Conservation (phyloP, 2,329 filamentous ascomycete genomes). For the Truncatella angustata region DNA sequence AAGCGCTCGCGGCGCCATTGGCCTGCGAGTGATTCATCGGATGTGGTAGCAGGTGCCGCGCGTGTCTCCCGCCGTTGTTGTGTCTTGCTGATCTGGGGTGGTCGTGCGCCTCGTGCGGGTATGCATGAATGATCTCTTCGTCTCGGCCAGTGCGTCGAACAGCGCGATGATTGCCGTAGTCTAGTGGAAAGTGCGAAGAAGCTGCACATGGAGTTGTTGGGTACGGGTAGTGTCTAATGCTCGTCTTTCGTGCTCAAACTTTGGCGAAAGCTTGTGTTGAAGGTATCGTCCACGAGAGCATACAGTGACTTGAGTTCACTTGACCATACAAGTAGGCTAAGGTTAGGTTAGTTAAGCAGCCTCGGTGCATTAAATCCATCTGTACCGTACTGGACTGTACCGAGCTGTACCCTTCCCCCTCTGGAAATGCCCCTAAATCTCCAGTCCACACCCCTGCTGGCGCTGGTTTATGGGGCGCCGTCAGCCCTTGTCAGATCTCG, state of each 20-base stretch:
- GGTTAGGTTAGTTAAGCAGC: no score
- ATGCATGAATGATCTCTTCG: constrained; percentile 1
- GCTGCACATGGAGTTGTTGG: not conserved
- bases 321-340: no score
- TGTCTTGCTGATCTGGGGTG: not conserved
- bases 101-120: not conserved
- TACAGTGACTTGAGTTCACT: no score
- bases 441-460: not conserved
- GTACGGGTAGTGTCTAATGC: not conserved
- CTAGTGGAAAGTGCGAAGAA: not conserved
- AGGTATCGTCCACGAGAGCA: not conserved
- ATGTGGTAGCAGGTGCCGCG: constrained; percentile 17
- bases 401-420: no score
- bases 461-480: not conserved
- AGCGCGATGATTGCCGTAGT: not conserved
- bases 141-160: not conserved
- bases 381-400: no score
- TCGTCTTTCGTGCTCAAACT: not conserved
- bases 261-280: not conserved
- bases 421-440: constrained; percentile 1
- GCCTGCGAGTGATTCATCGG: constrained; percentile 31
- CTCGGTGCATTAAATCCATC: no score
- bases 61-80: not conserved
- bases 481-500: constrained; percentile 8
- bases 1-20: constrained; percentile 26